Evolutionary conservation across 805 yeast genomes (phyloP).

Genomic region (Saccharomycopsis sp.): DNA sequence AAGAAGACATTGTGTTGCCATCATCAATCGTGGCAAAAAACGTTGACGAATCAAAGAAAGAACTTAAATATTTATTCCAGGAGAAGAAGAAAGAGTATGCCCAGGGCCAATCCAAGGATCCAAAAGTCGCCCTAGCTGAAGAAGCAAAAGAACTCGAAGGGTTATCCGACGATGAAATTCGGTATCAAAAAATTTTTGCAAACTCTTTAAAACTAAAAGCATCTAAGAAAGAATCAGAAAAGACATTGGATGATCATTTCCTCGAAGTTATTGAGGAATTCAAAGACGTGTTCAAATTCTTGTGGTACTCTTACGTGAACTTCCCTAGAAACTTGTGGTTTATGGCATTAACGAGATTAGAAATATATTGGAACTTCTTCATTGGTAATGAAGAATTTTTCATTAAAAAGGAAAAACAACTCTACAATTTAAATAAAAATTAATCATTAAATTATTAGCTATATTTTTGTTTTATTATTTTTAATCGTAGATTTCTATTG

Average conservation of each 20-base stretch:
- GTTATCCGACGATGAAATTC: conserved; percentile 13
- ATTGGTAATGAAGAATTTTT: conserved; percentile 17
- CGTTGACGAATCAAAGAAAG: conserved; percentile 14
- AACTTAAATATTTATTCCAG: conserved; percentile 10
- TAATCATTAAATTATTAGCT: not conserved
- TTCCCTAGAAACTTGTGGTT: conserved; percentile 18
- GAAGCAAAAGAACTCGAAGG: conserved; percentile 18
- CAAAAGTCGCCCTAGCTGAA: conserved; percentile 17
- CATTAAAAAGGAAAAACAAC: conserved; percentile 5
- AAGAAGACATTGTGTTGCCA: conserved; percentile 6
- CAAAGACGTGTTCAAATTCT: conserved; percentile 18
- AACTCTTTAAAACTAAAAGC: conserved; percentile 14
- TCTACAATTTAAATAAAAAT: not conserved
- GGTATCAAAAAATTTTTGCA: conserved; percentile 7
- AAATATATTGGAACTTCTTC: conserved; percentile 19
- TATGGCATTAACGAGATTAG: conserved; percentile 6
- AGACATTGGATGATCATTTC: conserved; percentile 15
- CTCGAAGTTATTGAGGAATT: conserved; percentile 19
- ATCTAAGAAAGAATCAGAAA: conserved; percentile 13
- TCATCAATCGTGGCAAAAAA: conserved; percentile 12
- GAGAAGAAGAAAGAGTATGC: conserved; percentile 11
- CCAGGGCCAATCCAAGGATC: not conserved
- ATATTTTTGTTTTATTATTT: not conserved
- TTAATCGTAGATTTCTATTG: conserved; percentile 85
- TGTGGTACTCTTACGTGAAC: conserved; percentile 15